Percentiles rank a stretch among this genome's conserved stretches.
phyloP scores from a whole-genome alignment of 805 yeast genomes.

The Candida railenensis region DNA sequence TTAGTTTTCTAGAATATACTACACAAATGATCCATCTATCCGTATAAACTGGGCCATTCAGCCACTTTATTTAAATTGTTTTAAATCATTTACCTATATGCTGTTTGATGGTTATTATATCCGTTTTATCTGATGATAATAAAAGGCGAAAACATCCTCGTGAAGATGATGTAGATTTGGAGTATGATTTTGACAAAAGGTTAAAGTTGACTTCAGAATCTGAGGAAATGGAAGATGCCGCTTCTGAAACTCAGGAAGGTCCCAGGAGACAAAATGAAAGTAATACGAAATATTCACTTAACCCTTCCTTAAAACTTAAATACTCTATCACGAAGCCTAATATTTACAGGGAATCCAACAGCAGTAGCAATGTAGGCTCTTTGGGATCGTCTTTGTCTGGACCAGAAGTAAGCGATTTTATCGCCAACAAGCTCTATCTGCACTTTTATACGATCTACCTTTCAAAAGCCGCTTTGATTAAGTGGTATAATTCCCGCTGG shows the following conservation, averaged over 20 bases:
- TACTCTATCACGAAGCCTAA: conserved; percentile 2
- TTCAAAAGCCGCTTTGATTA: conserved; percentile 19
- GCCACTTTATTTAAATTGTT: background rate
- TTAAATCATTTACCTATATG: background rate
- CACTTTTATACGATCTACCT: conserved; percentile 20
- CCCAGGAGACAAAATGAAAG: background rate
- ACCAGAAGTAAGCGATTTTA: conserved; percentile 14
- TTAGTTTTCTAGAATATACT: too few relatives aligned
- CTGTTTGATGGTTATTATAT: background rate
- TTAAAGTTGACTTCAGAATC: background rate
- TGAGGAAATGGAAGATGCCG: background rate
- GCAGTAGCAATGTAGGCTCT: background rate
- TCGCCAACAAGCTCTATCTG: conserved; percentile 22
- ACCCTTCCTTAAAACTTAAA: background rate
- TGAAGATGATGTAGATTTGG: background rate
- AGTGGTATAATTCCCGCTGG: conserved; percentile 23
- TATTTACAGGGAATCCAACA: background rate
- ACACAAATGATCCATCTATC: too few relatives aligned
- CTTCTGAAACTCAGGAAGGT: background rate
- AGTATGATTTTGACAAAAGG: background rate
- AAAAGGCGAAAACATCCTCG: background rate
- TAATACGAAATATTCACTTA: background rate
- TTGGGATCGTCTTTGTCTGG: background rate
- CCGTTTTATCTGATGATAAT: background rate
- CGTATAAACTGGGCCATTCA: too few relatives aligned